Conservation (phyloP, 768 basidiomycete species). For the Boletus rufocinnamomeus region DNA sequence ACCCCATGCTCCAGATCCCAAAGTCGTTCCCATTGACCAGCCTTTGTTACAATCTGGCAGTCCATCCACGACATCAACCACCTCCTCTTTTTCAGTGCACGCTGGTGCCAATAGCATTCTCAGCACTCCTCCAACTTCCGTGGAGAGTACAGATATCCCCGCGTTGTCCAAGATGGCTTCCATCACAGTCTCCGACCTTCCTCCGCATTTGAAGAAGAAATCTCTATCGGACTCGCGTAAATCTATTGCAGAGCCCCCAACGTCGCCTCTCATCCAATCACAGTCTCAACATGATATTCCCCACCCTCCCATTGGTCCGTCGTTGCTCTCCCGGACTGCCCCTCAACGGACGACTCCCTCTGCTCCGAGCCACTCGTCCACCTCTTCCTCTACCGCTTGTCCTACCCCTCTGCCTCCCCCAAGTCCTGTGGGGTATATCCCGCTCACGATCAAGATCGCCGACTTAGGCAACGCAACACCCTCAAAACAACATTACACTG, state of each 20-base stretch:
- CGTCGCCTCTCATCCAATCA: conserved; percentile 31
- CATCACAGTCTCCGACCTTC: conserved; percentile 19
- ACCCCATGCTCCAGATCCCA: conserved; percentile 4
- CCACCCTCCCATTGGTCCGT: conserved; percentile 42
- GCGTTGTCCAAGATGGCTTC: conserved; percentile 37
- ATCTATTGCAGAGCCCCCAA: conserved; percentile 4
- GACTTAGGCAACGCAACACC: conserved; percentile 95
- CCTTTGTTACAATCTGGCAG: conserved; percentile 38
- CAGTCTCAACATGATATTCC: conserved; percentile 19
- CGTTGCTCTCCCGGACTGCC: conserved; percentile 67
- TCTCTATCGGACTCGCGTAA: neutral
- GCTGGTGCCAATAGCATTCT: conserved; percentile 35
- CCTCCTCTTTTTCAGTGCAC: conserved; percentile 51
- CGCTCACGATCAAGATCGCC: conserved; percentile 88
- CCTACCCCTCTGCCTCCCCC: conserved; percentile 28
- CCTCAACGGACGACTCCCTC: conserved; percentile 34
- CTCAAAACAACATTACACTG: conserved; percentile 86
- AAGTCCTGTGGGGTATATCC: conserved; percentile 31
- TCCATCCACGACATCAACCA: conserved; percentile 32
- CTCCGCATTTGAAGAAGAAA: conserved; percentile 2
- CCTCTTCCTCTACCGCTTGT: conserved; percentile 24
- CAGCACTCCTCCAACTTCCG: conserved; percentile 61
- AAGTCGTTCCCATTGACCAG: conserved; percentile 6
- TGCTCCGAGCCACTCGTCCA: conserved; percentile 22
- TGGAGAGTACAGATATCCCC: conserved; percentile 40